Evolutionary conservation across 768 basidiomycete species (phyloP), one percentile per base, ranked within the genome.

Genomic region (Aureoboletus auriporus): DNA sequence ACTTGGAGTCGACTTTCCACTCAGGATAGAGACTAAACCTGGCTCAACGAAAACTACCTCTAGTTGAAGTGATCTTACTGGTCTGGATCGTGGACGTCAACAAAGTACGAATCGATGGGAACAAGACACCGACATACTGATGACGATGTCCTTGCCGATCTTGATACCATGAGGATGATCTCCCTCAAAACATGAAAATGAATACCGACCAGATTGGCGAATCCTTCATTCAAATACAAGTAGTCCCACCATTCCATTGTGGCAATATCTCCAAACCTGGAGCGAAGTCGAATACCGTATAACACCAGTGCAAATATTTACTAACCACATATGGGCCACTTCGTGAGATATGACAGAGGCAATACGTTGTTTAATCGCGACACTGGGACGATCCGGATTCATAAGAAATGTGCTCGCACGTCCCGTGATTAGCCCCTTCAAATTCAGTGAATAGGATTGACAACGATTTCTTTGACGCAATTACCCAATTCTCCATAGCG

Each of bases 211-310:
- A 93, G 65, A 4, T 89, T 91, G 5, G 90, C 89, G 64, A 93
- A 91, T n/a, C 90, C 86, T 82, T 89, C 87, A 53, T 88, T 89
- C 49, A 89, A 69, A 66, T 88, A 89, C 42, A 91, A 74, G 64
- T 88, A 84, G 52, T 88, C 82, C 89, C 89, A 93, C 89, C 90
- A 92, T 59, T 81, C 80, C 92, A 94, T 93, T 0, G 92, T 95
- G 7, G 89, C 86, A 58, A 96, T 87, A 63, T 95, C 85, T 23
- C 93, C 93, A 57, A 94, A 95, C 90, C 89, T 57, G 12, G 38
- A 56, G 20, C 17, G 17, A n/a, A 39, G 17, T 74, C 53, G 28
- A 46, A 14, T 14, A 39, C 27, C 20, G 28, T 31, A 6, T 33
- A 33, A 33, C 16, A 16, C 10, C 3, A 42, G 7, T 12, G 11